Base-by-base conservation (phyloP, 768 basidiomycete genomes). In the Auricularia sp. region DNA sequence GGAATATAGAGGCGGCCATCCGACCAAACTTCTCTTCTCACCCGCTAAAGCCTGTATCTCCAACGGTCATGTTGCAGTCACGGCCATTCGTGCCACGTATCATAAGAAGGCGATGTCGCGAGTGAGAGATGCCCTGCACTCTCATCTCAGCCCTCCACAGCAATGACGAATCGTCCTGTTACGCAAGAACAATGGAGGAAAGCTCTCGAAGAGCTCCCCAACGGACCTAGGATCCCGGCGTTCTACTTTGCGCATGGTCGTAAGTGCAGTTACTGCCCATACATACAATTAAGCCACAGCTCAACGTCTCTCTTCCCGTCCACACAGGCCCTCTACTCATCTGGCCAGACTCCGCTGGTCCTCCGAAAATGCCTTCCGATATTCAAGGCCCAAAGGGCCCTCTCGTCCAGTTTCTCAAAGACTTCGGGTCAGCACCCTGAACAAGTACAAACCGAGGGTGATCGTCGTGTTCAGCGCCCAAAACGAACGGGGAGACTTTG, bases 391-490 rank as follows among this genome's bases (percentile, higher is more conserved):
- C 82, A 6, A 75, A 74, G 5, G 84, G 87, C 0, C 79, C 81
- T 1, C 75, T 88, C 18, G 82, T 81, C 1, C 69, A 70, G 12
- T 91, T 91, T 72, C 72, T 90, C 68, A 77, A 74, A 54, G 80
- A 85, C 64, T 89, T 91, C 73, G 88, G 88, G 0, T 83, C 84
- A 1, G 77, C 77, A 0, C 71, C 35, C 68, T 90, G 47, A 70
- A 81, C 64, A 91, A 90, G 72, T 92, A 92, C 73, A 78, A 83
- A 59, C 89, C 89, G 3, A 86, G 84, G 70, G 89, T 81, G 21
- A 86, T 90, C 62, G 82, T 91, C 3, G 88, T 91, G 1, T 90
- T 91, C 76, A 88, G 86, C 67, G 90, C 90, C 11, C 90, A 91
- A 92, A 71, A 86, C 87, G 1, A 62, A 64, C 11, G 79, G 76